Evolutionary conservation across 2,329 filamentous ascomycete species (phyloP).

Genomic region (Colletotrichum lupini): DNA sequence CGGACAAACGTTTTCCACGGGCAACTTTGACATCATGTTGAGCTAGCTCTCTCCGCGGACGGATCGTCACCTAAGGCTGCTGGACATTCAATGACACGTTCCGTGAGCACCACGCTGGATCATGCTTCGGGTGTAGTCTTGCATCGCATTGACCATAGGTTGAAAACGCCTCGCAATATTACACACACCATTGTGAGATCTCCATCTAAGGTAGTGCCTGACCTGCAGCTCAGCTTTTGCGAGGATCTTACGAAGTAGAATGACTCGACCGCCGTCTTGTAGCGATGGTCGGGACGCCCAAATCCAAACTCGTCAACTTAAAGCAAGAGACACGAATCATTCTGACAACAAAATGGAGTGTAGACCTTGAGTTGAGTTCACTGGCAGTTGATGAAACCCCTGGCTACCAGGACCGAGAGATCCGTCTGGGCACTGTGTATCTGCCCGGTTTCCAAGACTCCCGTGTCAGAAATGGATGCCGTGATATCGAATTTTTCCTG

Average conservation of each 20-base stretch:
- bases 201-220: neutral
- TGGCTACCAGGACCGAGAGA: constrained; percentile 5
- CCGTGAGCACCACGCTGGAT: neutral
- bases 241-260: neutral
- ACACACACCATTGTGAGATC: neutral
- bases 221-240: neutral
- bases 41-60: neutral
- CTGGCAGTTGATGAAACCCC: neutral
- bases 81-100: neutral
- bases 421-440: neutral
- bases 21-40: neutral
- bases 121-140: neutral
- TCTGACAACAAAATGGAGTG: neutral
- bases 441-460: neutral
- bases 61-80: neutral
- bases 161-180: neutral
- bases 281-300: neutral
- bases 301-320: neutral
- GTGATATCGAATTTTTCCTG: constrained; percentile 1
- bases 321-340: neutral
- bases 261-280: too few species aligned
- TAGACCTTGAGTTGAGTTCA: neutral
- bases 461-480: neutral
- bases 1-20: constrained; percentile 1
- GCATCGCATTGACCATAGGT: neutral